These are phyloP conservation scores for Yarrowia phangngaensis DNA, from an alignment of 805 yeast species.

Conservation along the genomic window DNA sequence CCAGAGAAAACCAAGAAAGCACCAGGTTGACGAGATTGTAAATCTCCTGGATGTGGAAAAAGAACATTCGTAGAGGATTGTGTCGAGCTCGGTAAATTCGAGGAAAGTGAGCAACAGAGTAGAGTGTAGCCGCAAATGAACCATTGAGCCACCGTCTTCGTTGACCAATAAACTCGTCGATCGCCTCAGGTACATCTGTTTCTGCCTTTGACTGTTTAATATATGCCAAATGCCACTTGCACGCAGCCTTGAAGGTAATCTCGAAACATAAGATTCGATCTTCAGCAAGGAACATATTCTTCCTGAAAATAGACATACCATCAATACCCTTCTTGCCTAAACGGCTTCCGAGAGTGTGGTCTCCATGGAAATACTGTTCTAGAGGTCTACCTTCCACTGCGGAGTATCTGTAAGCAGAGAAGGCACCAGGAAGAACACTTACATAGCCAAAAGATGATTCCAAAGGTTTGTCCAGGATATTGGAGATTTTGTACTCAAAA, in stretches of 20 bases:
- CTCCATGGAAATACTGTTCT: constrained; percentile 66
- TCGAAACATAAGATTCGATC: constrained; percentile 66
- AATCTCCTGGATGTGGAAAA: constrained; percentile 52
- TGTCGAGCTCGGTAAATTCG: constrained; percentile 50
- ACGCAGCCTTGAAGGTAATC: constrained; percentile 54
- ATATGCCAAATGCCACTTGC: constrained; percentile 60
- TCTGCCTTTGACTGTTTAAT: constrained; percentile 62
- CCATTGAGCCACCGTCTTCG: constrained; percentile 69
- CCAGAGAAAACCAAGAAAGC: constrained; percentile 61
- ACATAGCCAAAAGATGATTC: constrained; percentile 64
- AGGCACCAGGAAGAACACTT: constrained; percentile 65
- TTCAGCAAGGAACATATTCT: constrained; percentile 67
- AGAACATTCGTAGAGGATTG: constrained; percentile 48
- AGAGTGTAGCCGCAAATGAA: constrained; percentile 43
- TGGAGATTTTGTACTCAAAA: constrained; percentile 64
- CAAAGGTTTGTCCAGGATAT: constrained; percentile 62
- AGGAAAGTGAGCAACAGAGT: constrained; percentile 27
- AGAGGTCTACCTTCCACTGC: constrained; percentile 58
- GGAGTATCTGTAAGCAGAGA: constrained; percentile 58
- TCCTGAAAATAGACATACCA: constrained; percentile 59
- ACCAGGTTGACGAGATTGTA: constrained; percentile 54
- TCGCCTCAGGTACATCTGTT: constrained; percentile 62
- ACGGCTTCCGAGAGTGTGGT: constrained; percentile 47
- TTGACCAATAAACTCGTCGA: constrained; percentile 61
- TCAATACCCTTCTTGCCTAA: constrained; percentile 53